These are phyloP conservation scores for Tylopilus subfusipes DNA, from an alignment of 768 basidiomycete species.

Conservation along the genomic window DNA sequence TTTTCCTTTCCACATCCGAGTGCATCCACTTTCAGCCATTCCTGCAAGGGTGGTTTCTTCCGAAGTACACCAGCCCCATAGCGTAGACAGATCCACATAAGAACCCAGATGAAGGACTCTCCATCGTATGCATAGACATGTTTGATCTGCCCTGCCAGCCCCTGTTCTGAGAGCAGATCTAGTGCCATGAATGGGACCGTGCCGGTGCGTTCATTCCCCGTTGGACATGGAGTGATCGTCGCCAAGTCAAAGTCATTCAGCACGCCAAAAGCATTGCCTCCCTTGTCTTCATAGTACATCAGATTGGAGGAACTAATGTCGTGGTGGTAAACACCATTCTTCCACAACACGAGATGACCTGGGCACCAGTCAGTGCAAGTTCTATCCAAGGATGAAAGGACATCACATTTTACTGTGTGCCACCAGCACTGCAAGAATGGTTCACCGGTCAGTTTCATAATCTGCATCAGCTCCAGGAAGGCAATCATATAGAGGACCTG, in stretches of 20 bases:
- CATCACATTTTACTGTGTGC: constrained; percentile 10
- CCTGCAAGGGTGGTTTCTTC: not conserved
- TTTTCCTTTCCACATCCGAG: not conserved
- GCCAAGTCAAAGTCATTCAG: too few species aligned
- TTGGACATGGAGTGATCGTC: too few species aligned
- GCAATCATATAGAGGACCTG: not conserved
- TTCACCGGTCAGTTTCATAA: not conserved
- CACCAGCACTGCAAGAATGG: not conserved
- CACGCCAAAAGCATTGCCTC: not conserved
- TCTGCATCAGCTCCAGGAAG: not conserved
- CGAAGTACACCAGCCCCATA: not conserved
- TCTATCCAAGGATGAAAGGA: not conserved
- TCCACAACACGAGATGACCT: constrained; percentile 9
- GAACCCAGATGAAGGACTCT: not conserved
- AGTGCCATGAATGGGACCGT: too few species aligned
- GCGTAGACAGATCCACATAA: not conserved
- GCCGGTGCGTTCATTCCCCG: too few species aligned
- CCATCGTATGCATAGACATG: not conserved
- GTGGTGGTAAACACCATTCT: not conserved
- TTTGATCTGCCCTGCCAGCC: not conserved
- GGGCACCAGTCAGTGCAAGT: not conserved
- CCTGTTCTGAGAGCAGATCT: not conserved
- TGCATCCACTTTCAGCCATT: not conserved
- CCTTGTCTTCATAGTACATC: not conserved
- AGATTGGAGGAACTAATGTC: constrained; percentile 3